phyloP scores from a whole-genome alignment of 352 stramenopile genomes.

The Globisporangium lucens region DNA sequence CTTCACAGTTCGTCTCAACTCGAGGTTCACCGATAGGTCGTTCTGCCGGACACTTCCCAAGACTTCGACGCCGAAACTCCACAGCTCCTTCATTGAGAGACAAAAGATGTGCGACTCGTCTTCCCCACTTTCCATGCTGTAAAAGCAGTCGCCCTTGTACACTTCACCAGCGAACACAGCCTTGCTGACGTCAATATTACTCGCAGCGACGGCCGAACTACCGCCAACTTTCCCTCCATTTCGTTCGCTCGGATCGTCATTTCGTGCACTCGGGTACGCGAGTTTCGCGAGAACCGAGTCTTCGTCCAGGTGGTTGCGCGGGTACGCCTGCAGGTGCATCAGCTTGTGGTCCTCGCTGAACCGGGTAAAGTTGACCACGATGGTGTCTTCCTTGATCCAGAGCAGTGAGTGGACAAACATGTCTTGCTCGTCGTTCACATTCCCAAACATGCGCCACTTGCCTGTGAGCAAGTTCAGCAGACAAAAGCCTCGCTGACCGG shows the following conservation, averaged over 20 bases:
- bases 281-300: slow-evolving; percentile 52
- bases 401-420: slow-evolving; percentile 59
- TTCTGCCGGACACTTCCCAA: slow-evolving; percentile 42
- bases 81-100: slow-evolving; percentile 52
- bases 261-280: slow-evolving; percentile 30
- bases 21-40: slow-evolving; percentile 35
- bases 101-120: slow-evolving; percentile 51
- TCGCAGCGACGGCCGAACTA: slow-evolving; percentile 15
- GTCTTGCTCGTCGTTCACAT: slow-evolving; percentile 82
- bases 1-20: slow-evolving; percentile 43
- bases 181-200: slow-evolving; percentile 17
- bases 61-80: slow-evolving; percentile 43
- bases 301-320: slow-evolving; percentile 73
- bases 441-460: slow-evolving; percentile 85
- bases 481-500: slow-evolving; percentile 71
- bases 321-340: slow-evolving; percentile 66
- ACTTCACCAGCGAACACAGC: slow-evolving; percentile 8
- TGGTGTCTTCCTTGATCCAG: slow-evolving; percentile 61
- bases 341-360: slow-evolving; percentile 49
- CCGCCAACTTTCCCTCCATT: background rate
- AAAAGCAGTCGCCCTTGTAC: slow-evolving; percentile 31
- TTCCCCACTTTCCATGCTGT: slow-evolving; percentile 59
- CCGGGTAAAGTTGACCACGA: slow-evolving; percentile 64
- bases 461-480: slow-evolving; percentile 59
- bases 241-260: background rate